phyloP scores from a whole-genome alignment of 768 basidiomycete species.

The Mycena latifolia region DNA sequence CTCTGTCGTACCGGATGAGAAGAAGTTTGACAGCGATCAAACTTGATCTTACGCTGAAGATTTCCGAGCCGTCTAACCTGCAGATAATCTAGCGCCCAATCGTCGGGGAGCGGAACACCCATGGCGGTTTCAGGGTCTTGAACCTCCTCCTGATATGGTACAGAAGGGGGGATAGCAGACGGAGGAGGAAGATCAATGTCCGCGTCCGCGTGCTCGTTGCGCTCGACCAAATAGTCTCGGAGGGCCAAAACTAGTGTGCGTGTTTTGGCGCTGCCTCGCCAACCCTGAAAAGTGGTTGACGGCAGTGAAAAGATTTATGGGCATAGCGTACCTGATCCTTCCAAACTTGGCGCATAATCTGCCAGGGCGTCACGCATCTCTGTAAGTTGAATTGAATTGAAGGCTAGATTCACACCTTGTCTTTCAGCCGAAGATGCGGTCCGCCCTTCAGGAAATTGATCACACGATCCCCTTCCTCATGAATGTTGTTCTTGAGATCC shows the following conservation, averaged over 20 bases:
- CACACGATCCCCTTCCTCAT: too few species aligned
- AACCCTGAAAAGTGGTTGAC: background rate
- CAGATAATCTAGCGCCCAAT: too few species aligned
- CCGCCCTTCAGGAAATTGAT: conserved; percentile 37
- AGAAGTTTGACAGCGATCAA: background rate
- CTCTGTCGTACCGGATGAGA: conserved; percentile 8
- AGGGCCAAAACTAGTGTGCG: conserved; percentile 19
- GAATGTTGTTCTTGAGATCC: conserved; percentile 35
- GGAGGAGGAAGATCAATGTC: background rate
- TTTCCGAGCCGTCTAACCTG: too few species aligned
- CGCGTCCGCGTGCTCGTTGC: too few species aligned
- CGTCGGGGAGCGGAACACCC: too few species aligned
- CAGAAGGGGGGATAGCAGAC: background rate
- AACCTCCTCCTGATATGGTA: background rate
- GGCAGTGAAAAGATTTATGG: too few species aligned
- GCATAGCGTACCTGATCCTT: too few species aligned
- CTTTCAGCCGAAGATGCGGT: conserved; percentile 39
- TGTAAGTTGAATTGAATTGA: background rate
- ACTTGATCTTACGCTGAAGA: conserved; percentile 19
- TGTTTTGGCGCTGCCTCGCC: conserved; percentile 24
- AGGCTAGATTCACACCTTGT: conserved; percentile 23
- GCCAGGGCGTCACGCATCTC: too few species aligned
- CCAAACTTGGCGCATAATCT: background rate
- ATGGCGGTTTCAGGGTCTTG: conserved; percentile 21
- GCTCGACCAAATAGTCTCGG: conserved; percentile 20